A percentile compares a stretch with the other conserved stretches of the same genome.
phyloP scores from a whole-genome alignment of 1,139 yeast species.

The Taphrina confusa region DNA sequence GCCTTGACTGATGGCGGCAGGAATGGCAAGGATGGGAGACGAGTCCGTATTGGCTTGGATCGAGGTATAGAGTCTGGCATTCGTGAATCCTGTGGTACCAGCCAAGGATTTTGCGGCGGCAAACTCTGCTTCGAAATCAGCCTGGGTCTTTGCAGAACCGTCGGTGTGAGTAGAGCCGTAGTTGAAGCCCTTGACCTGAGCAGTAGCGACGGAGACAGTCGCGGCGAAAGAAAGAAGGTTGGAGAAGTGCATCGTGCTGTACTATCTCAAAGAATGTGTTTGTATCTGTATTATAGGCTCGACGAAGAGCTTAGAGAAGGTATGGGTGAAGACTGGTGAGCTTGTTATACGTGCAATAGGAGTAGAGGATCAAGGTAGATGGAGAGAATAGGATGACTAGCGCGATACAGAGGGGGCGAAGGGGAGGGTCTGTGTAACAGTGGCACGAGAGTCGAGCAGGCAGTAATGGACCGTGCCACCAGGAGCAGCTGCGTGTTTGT shows the following conservation, averaged over 20 bases:
- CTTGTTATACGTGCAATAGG: no score
- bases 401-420: no score
- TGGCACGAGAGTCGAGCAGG: no score
- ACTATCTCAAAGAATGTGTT: conserved; percentile 4
- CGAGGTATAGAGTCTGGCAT: conserved; percentile 18
- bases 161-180: conserved; percentile 13
- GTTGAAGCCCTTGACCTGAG: conserved; percentile 24
- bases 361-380: no score
- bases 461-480: no score
- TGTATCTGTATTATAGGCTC: background rate
- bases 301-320: no score
- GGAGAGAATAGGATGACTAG: no score
- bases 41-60: conserved; percentile 8
- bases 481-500: no score
- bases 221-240: conserved; percentile 11
- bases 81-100: conserved; percentile 22
- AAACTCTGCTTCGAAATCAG: conserved; percentile 19
- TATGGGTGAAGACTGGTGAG: no score
- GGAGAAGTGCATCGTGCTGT: conserved; percentile 12
- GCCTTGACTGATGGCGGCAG: conserved; percentile 63
- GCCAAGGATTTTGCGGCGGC: conserved; percentile 10
- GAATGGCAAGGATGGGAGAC: conserved; percentile 55
- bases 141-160: conserved; percentile 23
- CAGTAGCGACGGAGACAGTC: conserved; percentile 12
- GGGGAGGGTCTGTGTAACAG: no score